These are phyloP conservation scores for Lycium ferocissimum DNA, from an alignment of 257 asterid species.

Conservation along the genomic window DNA sequence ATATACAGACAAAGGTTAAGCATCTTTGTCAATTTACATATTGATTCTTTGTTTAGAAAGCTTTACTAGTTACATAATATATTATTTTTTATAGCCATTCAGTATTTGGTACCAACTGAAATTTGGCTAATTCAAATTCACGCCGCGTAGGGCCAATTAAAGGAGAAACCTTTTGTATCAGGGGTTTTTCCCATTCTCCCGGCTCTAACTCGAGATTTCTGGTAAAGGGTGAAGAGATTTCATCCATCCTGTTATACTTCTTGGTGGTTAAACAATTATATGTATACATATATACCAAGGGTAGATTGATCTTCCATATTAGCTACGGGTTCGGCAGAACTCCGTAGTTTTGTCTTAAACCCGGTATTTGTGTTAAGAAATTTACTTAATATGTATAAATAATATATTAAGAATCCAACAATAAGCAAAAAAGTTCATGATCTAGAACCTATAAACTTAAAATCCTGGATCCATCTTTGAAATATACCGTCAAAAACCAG, in stretches of 20 bases:
- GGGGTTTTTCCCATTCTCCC: not conserved
- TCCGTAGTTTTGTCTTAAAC: not conserved
- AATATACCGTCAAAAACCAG: not conserved
- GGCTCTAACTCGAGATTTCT: not conserved
- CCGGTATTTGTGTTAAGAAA: not conserved
- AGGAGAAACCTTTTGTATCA: not conserved
- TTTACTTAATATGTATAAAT: not conserved
- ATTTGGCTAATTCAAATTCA: not conserved
- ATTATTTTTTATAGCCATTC: not conserved
- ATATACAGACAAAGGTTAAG: not conserved
- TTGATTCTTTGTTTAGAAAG: not conserved
- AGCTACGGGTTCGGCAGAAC: too few species aligned
- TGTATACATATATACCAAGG: not conserved
- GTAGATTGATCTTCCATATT: not conserved
- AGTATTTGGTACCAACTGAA: not conserved
- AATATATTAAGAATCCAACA: not conserved
- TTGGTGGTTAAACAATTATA: not conserved
- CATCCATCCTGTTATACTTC: too few species aligned
- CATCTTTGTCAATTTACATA: not conserved
- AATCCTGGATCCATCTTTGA: rapidly evolving
- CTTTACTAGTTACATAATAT: not conserved
- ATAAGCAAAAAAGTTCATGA: not conserved
- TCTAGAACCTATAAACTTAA: not conserved
- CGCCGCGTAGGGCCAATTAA: not conserved
- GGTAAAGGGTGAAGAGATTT: not conserved